Conservation (phyloP, 352 stramenopile species). For the Phytophthora pini region DNA sequence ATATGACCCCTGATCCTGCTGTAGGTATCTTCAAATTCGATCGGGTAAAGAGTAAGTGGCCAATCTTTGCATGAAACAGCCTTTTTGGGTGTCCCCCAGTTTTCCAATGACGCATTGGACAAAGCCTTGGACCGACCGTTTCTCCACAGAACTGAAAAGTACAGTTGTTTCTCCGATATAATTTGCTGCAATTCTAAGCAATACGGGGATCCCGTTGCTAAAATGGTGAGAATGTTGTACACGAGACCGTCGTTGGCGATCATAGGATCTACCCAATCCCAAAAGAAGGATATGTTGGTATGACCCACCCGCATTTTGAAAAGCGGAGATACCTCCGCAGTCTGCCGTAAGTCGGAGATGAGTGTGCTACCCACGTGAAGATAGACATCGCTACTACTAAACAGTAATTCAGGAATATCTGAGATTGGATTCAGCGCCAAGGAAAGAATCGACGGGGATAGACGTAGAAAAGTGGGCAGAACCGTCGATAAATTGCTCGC, state of each 20-base stretch:
- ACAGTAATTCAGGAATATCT: constrained; percentile 11
- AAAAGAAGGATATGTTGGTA: constrained; percentile 30
- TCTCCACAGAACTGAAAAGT: neutral
- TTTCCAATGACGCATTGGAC: neutral
- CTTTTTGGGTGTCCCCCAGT: neutral
- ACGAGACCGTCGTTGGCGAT: neutral
- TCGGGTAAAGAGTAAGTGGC: constrained; percentile 11
- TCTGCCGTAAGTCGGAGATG: constrained; percentile 15
- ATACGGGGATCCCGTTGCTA: constrained; percentile 16
- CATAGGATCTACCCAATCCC: constrained; percentile 26
- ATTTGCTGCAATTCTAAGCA: constrained; percentile 16
- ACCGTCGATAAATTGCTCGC: constrained; percentile 15
- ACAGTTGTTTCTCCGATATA: neutral
- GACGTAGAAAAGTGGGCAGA: constrained; percentile 3
- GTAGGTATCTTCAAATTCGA: constrained; percentile 13
- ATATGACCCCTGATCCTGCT: neutral
- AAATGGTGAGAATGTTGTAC: neutral
- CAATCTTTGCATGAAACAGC: constrained; percentile 5
- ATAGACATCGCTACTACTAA: constrained; percentile 16
- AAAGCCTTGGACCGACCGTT: neutral
- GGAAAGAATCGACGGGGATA: constrained; percentile 4
- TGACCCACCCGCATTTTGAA: constrained; percentile 17
- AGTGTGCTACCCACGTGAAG: constrained; percentile 19
- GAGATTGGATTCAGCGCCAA: constrained; percentile 17
- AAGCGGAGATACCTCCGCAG: constrained; percentile 7